Percentiles rank a stretch among this genome's conserved stretches.
Conservation (phyloP, 768 basidiomycete species). For the Strobilomyces echinocephalus region DNA sequence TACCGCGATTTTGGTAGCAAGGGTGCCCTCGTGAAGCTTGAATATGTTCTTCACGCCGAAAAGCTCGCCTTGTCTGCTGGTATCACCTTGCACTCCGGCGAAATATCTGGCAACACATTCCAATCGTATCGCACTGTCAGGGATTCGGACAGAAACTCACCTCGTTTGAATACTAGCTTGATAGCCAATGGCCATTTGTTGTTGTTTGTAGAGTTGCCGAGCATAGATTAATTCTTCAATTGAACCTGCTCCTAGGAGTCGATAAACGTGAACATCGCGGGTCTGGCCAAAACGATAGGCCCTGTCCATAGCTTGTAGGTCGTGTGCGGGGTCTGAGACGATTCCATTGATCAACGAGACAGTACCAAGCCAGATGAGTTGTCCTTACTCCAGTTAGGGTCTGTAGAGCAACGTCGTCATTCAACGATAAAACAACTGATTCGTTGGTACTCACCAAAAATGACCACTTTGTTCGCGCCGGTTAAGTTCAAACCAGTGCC, state of each 20-base stretch:
- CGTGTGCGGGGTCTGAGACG: conserved; percentile 84
- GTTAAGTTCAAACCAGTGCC: conserved; percentile 89
- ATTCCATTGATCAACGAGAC: neutral
- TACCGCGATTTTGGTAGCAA: conserved; percentile 73
- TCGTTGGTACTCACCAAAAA: conserved; percentile 56
- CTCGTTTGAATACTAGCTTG: conserved; percentile 79
- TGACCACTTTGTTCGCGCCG: conserved; percentile 91
- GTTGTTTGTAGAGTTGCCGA: conserved; percentile 88
- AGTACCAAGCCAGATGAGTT: neutral
- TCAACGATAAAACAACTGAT: conserved; percentile 1
- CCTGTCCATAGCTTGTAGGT: conserved; percentile 87
- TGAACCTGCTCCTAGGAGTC: conserved; percentile 81
- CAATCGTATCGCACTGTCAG: neutral
- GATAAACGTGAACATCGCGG: conserved; percentile 78
- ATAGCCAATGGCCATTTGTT: conserved; percentile 90
- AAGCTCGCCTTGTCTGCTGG: conserved; percentile 68
- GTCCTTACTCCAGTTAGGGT: conserved; percentile 93
- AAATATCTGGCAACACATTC: conserved; percentile 52
- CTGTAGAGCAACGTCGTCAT: conserved; percentile 32
- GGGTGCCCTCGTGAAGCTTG: conserved; percentile 61
- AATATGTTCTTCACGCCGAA: conserved; percentile 88
- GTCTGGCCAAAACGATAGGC: conserved; percentile 85
- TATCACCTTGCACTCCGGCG: conserved; percentile 77
- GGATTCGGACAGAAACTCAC: conserved; percentile 29
- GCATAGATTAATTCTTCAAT: conserved; percentile 87